Base-by-base conservation (phyloP, 352 stramenopile genomes). In the Pythium insidiosum region DNA sequence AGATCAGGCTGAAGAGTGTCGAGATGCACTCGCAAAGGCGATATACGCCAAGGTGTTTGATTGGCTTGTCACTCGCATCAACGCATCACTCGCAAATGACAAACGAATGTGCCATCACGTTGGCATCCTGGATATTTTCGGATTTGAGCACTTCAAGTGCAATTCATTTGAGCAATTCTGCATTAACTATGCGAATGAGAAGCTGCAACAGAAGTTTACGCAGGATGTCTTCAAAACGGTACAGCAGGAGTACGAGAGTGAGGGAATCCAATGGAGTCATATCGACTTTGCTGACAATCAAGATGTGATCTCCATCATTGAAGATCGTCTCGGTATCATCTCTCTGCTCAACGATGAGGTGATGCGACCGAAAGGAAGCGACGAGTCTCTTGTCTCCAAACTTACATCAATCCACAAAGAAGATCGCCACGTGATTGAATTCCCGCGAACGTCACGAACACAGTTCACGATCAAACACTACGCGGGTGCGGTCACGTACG, bases 1-100 rank as follows among this genome's bases (percentile, higher is more conserved):
- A 13, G 88, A 85, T 23, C 84, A 94, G 47, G 95, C 95, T 0
- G 53, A 73, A 12, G 91, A 98, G 56, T 95, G 84, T 36, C 69
- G 93, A 11, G 94, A 98, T 58, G 92, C 93, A 6, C 73, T 99
- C 19, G 86, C 94, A 0, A 98, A 98, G 68, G 74, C 95, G 30
- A 87, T 97, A 31, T 99, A 99, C 62, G 94, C 85, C 3, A 95
- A 92, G 48, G 52, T 98, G 10, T 99, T 99, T 54, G 69, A 97
- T 47, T 98, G 94, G 94, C 66, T 99, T 13, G 94, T 99, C 28
- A 66, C 81, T 26, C 75, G 61, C 21, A 88, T 93, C 55, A 93
- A 93, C 43, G 58, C 49, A 9, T 95, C 80, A 13, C 54, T 92
- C 5, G 63, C 77, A 15, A 73, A 79, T 31, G 74, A 88, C 43